Conservation (phyloP, 306 rosid species). For the Fragaria iinumae region DNA sequence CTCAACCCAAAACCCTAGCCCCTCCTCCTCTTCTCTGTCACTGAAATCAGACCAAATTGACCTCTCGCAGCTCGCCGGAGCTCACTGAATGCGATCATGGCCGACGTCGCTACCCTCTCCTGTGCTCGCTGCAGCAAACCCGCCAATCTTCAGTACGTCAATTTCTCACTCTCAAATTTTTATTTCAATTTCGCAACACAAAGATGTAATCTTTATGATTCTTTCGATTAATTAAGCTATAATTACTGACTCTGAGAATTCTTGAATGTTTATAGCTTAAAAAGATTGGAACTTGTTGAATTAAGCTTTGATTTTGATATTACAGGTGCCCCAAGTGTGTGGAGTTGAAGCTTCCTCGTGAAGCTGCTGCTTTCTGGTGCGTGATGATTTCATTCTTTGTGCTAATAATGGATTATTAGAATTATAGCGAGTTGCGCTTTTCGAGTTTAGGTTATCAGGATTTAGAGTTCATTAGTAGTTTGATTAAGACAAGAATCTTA, state of each 20-base stretch:
- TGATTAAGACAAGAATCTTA: neutral
- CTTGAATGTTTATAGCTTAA: neutral
- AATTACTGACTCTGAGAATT: neutral
- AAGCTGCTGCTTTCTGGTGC: conserved; percentile 87
- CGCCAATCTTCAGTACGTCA: conserved; percentile 77
- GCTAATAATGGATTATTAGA: neutral
- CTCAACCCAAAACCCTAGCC: neutral
- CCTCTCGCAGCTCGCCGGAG: neutral
- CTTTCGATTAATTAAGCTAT: neutral
- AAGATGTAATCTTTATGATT: neutral
- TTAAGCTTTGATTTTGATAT: neutral
- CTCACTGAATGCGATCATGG: conserved; percentile 37
- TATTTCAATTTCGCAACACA: neutral
- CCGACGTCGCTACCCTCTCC: conserved; percentile 44
- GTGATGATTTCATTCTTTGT: conserved; percentile 33
- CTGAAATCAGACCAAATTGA: conserved; percentile 6
- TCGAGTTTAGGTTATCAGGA: neutral
- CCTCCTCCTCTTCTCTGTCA: neutral
- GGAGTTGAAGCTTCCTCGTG: conserved; percentile 87
- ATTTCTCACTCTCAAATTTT: neutral
- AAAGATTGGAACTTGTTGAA: neutral
- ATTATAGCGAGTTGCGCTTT: neutral
- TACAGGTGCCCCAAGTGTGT: conserved; percentile 91
- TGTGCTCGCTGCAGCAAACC: conserved; percentile 76
- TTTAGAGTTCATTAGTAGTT: neutral